Conservation (phyloP, 495 filamentous ascomycete genomes). For the Cenococcum geophilum region DNA sequence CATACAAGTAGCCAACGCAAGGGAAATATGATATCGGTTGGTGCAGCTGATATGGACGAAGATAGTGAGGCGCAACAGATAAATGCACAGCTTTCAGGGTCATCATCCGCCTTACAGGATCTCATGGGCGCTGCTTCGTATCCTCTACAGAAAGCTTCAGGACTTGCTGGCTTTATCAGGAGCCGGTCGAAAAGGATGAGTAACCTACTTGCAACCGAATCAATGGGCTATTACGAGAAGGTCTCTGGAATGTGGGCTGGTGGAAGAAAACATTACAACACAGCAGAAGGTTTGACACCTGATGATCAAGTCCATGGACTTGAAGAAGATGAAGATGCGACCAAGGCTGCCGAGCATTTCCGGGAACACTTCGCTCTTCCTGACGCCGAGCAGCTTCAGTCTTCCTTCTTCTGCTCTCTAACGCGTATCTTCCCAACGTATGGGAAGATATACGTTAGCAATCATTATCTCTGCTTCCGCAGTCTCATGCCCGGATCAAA, state of each 20-base stretch:
- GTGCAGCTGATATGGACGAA: slow-evolving; percentile 17
- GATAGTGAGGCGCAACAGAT: slow-evolving; percentile 17
- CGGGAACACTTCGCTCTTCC: slow-evolving; percentile 85
- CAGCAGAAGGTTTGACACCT: slow-evolving; percentile 60
- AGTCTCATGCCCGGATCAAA: slow-evolving; percentile 84
- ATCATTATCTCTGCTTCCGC: slow-evolving; percentile 87
- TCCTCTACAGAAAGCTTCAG: slow-evolving; percentile 79
- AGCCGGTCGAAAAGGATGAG: slow-evolving; percentile 74
- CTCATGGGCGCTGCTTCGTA: slow-evolving; percentile 68
- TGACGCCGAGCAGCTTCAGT: slow-evolving; percentile 74
- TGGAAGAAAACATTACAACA: slow-evolving; percentile 80
- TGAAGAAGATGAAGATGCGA: slow-evolving; percentile 56
- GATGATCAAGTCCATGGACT: slow-evolving; percentile 58
- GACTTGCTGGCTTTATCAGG: slow-evolving; percentile 77
- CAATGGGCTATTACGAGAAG: slow-evolving; percentile 96
- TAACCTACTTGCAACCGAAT: slow-evolving; percentile 78
- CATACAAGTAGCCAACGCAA: slow-evolving; percentile 4
- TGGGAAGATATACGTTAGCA: slow-evolving; percentile 93
- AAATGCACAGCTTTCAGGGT: slow-evolving; percentile 31
- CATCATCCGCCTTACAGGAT: slow-evolving; percentile 60
- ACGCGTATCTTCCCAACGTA: slow-evolving; percentile 87
- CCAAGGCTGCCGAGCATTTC: slow-evolving; percentile 61
- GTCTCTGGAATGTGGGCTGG: slow-evolving; percentile 97
- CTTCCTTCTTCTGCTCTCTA: slow-evolving; percentile 83
- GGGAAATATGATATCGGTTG: slow-evolving; percentile 9